phyloP scores from a whole-genome alignment of 2,329 filamentous ascomycete genomes.

The Neofusicoccum ribis region DNA sequence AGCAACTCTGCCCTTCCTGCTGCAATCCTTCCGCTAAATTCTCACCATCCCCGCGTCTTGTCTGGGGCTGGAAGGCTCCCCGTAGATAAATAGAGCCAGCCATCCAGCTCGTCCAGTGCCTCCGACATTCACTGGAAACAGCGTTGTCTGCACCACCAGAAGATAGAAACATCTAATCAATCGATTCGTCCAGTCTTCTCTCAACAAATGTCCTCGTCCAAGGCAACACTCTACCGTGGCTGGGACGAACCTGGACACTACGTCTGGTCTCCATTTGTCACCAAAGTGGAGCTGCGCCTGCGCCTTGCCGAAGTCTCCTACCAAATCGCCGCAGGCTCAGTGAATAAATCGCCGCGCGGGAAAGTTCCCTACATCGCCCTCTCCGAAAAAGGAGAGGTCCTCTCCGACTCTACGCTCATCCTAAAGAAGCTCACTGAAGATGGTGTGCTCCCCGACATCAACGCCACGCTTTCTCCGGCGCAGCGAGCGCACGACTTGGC shows the following conservation, averaged over 20 bases:
- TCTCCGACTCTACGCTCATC: constrained; percentile 61
- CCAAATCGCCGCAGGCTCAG: constrained; percentile 46
- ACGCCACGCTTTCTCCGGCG: constrained; percentile 41
- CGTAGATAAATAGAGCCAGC: too few relatives aligned
- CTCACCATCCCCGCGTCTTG: too few relatives aligned
- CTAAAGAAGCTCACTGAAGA: constrained; percentile 45
- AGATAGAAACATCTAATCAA: too few relatives aligned
- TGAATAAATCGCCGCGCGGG: constrained; percentile 51
- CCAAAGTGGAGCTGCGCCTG: constrained; percentile 62
- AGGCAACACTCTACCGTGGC: constrained; percentile 53
- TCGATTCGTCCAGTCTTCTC: too few relatives aligned
- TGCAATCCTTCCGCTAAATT: too few relatives aligned
- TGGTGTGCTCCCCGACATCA: constrained; percentile 51
- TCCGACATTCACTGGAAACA: too few relatives aligned
- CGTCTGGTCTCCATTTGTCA: constrained; percentile 63
- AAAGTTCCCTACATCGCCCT: constrained; percentile 61
- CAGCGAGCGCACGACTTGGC: constrained; percentile 53
- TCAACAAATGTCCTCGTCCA: constrained; percentile 8
- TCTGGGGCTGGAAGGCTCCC: too few relatives aligned
- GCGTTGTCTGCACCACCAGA: too few relatives aligned
- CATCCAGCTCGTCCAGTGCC: too few relatives aligned
- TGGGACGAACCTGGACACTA: constrained; percentile 44
- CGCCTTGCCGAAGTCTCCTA: constrained; percentile 56
- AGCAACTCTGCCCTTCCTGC: too few relatives aligned
- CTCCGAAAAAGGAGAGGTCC: constrained; percentile 21